Evolutionary conservation across 495 filamentous ascomycete species (phyloP), one percentile per base, ranked within the genome.

Genomic region (Lophiostoma macrostomum): DNA sequence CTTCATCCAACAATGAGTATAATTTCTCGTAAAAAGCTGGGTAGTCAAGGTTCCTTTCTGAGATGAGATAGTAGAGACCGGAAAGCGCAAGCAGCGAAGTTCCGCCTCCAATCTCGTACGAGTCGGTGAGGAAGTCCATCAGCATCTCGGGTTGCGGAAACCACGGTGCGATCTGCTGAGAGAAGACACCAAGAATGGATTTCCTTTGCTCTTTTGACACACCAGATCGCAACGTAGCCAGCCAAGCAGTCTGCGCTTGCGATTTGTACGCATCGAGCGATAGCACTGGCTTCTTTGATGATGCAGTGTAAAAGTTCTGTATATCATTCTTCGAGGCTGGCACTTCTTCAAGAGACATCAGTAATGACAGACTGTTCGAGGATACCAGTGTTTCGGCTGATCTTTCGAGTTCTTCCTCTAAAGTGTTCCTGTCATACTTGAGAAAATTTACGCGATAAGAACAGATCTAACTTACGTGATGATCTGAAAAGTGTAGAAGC

Each of bases 41-140:
- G 71, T 97, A 97, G 71, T 97, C 94, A 29, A 99, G 78, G 67
- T 99, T 97, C 60, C 87, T 87, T 60, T 87, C 81, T 58, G 87
- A 84, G 49, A 97, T 96, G 31, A 99, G 82, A 65, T 96, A 90
- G 74, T 95, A 99, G 18, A 99, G 81, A 31, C 93, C 91, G 4
- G 90, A 94, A 0, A 99, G 77, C 2, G 94, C 90, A 20, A 96
- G 77, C 3, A 97, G 80, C 4, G 93, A 89, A 7, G 79, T 87
- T 4, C 87, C 83, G 46, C 93, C 93, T 42, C 94, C 91, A 14
- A 80, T 68, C 59, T 96, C 80, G 70, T 91, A 97, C 13, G 83
- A 91, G 69, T 95, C 90, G 1, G 90, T 95, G 30, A 99, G 71
- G 70, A 97, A 97, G 73, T 99, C 94, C 84, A 96, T 91, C n/a